These are phyloP conservation scores for Striga asiatica DNA, from an alignment of 257 asterid genomes.

Conservation along the genomic window DNA sequence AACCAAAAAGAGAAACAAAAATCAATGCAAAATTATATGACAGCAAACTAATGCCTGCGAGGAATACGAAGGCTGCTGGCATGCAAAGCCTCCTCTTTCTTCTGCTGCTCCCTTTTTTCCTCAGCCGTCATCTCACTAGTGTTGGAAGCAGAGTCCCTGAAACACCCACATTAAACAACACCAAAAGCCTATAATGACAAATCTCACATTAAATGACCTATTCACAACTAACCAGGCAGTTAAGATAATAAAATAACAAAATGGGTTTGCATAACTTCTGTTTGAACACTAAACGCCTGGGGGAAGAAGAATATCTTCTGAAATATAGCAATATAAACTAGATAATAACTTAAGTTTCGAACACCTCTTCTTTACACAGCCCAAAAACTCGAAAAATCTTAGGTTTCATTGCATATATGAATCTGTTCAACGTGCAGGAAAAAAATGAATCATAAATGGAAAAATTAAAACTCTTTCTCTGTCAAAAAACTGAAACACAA, in stretches of 20 bases:
- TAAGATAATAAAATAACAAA: too few species aligned
- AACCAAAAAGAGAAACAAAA: too few species aligned
- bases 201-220: too few species aligned
- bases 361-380: neutral
- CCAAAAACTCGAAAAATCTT: neutral
- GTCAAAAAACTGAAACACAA: neutral
- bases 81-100: conserved; percentile 82
- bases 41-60: conserved; percentile 46
- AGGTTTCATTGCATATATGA: too few species aligned
- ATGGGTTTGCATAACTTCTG: too few species aligned
- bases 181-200: neutral
- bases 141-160: conserved; percentile 61
- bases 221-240: too few species aligned
- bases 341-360: neutral
- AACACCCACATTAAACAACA: conserved; percentile 3
- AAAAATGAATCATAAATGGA: neutral
- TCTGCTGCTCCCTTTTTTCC: conserved; percentile 56
- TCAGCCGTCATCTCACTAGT: conserved; percentile 43
- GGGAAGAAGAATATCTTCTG: too few species aligned
- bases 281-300: too few species aligned
- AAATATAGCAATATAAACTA: neutral
- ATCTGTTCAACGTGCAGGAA: neutral
- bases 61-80: conserved; percentile 94
- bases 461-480: too few species aligned
- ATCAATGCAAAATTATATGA: neutral